phyloP scores from a whole-genome alignment of 176 grass and related monocot species.

The Miscanthus lutarioriparius region DNA sequence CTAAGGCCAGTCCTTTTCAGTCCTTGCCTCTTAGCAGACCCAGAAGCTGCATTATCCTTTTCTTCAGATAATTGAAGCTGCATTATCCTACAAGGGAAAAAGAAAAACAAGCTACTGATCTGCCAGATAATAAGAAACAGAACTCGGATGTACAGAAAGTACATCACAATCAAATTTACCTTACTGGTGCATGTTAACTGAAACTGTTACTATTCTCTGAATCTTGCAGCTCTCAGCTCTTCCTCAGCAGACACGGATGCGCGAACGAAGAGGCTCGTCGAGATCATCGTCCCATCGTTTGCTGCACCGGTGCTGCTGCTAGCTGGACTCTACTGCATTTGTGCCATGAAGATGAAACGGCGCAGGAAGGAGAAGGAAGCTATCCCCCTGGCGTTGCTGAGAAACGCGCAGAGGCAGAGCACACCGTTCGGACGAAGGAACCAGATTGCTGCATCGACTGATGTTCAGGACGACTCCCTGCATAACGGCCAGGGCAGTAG shows the following conservation, averaged over 20 bases:
- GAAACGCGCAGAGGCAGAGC: neutral
- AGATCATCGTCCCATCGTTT: conserved; percentile 25
- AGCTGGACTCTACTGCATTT: neutral
- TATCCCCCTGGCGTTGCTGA: neutral
- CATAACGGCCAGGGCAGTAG: neutral
- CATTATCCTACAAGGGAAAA: neutral
- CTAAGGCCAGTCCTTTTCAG: conserved; percentile 9
- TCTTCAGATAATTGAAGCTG: no score
- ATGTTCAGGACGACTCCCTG: conserved; percentile 10
- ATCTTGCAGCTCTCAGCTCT: conserved; percentile 9
- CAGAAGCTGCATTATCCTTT: neutral
- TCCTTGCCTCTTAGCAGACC: neutral
- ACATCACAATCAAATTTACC: neutral
- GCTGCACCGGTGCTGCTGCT: neutral
- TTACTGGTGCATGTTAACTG: neutral
- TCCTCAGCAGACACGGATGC: neutral
- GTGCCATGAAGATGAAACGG: neutral
- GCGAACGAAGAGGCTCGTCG: neutral
- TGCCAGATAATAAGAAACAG: neutral
- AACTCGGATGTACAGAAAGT: neutral
- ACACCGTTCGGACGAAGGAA: neutral
- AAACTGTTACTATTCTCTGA: neutral
- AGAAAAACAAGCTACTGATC: neutral
- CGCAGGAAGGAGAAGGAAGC: neutral
- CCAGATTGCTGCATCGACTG: neutral